A percentile compares a stretch with the other conserved stretches of the same genome.
phyloP scores from a whole-genome alignment of 2,329 filamentous ascomycete species.

The Phoma herbarum region DNA sequence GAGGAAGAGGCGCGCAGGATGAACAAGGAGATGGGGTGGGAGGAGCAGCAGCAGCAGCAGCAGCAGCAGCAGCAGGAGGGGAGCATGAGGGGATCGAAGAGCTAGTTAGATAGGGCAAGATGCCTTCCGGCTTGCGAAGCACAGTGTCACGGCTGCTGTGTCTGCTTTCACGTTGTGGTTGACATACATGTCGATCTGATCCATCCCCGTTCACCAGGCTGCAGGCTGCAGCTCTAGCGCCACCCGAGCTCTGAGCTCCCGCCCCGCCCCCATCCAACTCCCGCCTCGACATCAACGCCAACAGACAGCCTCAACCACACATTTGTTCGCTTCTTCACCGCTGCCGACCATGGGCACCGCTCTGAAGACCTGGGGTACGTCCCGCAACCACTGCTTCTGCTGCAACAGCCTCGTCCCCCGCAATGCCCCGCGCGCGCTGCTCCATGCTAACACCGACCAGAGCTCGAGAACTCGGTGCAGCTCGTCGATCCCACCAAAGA shows the following conservation, averaged over 20 bases:
- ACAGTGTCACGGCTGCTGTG: background rate
- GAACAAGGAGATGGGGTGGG: slow-evolving; percentile 63
- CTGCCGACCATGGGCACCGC: slow-evolving; percentile 44
- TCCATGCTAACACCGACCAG: slow-evolving; percentile 59
- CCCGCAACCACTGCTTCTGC: background rate
- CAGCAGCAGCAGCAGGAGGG: too few relatives aligned
- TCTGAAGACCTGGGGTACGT: slow-evolving; percentile 51
- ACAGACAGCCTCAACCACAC: slow-evolving; percentile 17
- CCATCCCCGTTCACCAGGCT: slow-evolving; percentile 11
- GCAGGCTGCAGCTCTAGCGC: slow-evolving; percentile 16
- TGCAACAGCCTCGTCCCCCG: background rate
- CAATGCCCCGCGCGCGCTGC: slow-evolving; percentile 15
- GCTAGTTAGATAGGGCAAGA: background rate
- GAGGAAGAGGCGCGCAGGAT: slow-evolving; percentile 85
- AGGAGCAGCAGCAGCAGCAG: too few relatives aligned
- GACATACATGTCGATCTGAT: background rate
- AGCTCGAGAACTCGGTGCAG: slow-evolving; percentile 83
- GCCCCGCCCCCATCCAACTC: slow-evolving; percentile 36
- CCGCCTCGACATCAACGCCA: slow-evolving; percentile 21
- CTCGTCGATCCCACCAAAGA: slow-evolving; percentile 88
- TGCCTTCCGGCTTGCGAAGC: too few relatives aligned
- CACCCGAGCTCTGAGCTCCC: slow-evolving; percentile 30
- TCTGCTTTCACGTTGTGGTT: background rate
- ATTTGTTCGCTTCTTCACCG: background rate
- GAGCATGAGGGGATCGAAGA: background rate